Percentiles rank a stretch among this genome's conserved stretches.
Conservation (phyloP, 768 basidiomycete genomes). For the Termitomyces eurrhizus region DNA sequence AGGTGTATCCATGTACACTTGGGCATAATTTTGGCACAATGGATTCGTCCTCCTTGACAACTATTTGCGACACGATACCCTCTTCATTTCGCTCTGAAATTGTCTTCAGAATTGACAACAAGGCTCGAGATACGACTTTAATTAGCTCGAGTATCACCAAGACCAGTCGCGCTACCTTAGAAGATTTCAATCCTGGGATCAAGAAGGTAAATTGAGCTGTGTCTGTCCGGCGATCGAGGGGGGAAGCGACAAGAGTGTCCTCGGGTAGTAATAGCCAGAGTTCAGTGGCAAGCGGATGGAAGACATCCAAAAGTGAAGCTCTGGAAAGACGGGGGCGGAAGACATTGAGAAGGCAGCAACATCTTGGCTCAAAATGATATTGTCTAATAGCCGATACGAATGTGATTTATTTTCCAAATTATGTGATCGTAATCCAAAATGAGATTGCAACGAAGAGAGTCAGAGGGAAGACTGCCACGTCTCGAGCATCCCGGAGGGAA, state of each 20-base stretch:
- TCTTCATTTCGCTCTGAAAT: not conserved
- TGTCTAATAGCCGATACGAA: not conserved
- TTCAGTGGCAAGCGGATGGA: not conserved
- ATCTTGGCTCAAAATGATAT: not conserved
- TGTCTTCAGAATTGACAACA: not conserved
- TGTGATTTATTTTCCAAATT: not conserved
- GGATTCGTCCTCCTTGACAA: not conserved
- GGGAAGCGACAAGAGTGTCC: too few species aligned
- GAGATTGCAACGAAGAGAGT: constrained; percentile 35
- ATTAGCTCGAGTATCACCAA: not conserved
- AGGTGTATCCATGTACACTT: not conserved
- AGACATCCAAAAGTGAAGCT: not conserved
- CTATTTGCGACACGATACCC: not conserved
- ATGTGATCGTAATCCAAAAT: constrained; percentile 27
- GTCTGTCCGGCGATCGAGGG: not conserved
- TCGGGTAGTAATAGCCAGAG: not conserved
- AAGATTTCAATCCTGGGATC: not conserved
- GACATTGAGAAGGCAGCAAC: not conserved
- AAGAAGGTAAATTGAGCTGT: not conserved
- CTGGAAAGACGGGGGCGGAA: too few species aligned
- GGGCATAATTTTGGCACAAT: not conserved
- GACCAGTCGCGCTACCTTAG: not conserved
- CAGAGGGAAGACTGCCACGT: constrained; percentile 41
- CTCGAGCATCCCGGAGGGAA: constrained; percentile 35
- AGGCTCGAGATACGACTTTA: not conserved